These are phyloP conservation scores for Fusarium sp. DNA, from an alignment of 2,329 filamentous ascomycete species.

Conservation along the genomic window DNA sequence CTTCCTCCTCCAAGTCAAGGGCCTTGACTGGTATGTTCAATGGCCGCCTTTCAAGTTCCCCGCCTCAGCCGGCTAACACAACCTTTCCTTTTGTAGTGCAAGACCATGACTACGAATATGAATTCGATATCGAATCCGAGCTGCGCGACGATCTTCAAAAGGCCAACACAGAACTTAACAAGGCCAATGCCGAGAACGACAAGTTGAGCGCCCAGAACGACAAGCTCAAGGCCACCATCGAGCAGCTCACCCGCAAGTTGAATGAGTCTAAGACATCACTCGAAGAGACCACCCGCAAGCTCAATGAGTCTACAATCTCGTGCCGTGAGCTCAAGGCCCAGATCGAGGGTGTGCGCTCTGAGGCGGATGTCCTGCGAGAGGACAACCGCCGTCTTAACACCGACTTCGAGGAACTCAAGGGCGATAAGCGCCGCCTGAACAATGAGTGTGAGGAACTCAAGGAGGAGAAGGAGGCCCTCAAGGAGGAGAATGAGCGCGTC, in stretches of 20 bases:
- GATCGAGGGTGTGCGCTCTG: conserved; percentile 37
- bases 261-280: conserved; percentile 38
- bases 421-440: conserved; percentile 40
- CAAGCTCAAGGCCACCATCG: conserved; percentile 40
- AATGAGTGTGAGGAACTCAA: conserved; percentile 38
- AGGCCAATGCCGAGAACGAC: conserved; percentile 40
- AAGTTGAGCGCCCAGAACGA: conserved; percentile 42
- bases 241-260: conserved; percentile 43
- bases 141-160: conserved; percentile 42
- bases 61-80: conserved; percentile 24
- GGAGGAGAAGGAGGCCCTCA: conserved; percentile 32
- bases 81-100: conserved; percentile 17
- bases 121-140: conserved; percentile 34
- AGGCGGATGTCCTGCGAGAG: conserved; percentile 39
- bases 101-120: conserved; percentile 39
- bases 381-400: conserved; percentile 39
- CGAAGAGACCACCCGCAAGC: conserved; percentile 28
- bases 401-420: conserved; percentile 38
- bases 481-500: conserved; percentile 39
- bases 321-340: conserved; percentile 41
- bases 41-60: conserved; percentile 11
- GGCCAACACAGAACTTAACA: conserved; percentile 42
- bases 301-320: conserved; percentile 28
- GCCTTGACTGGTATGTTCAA: conserved; percentile 38
- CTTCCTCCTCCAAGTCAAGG: conserved; percentile 26